Conservation (phyloP, 768 basidiomycete genomes). For the Termitomyces sp. region DNA sequence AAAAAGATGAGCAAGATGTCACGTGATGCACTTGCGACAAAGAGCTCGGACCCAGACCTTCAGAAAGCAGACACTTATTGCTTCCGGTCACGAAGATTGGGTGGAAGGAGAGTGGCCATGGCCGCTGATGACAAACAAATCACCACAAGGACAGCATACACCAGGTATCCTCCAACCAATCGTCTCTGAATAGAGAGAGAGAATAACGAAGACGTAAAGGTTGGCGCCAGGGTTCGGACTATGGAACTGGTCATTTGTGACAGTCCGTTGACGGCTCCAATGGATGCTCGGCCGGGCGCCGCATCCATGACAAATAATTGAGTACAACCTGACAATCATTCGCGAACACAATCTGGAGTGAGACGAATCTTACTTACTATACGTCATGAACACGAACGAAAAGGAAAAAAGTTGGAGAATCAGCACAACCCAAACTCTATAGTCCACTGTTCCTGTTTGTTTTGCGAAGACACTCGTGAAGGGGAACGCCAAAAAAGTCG, state of each 20-base stretch:
- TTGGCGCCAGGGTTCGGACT: slow-evolving; percentile 46
- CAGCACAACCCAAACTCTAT: slow-evolving; percentile 27
- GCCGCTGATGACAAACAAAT: slow-evolving; percentile 8
- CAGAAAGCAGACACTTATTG: too few relatives aligned
- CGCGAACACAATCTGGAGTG: neutral
- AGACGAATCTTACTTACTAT: slow-evolving; percentile 21
- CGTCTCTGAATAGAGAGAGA: slow-evolving; percentile 13
- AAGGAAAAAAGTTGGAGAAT: slow-evolving; percentile 16
- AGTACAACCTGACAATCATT: slow-evolving; percentile 4
- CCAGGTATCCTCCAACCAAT: slow-evolving; percentile 14
- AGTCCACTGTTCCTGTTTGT: slow-evolving; percentile 19
- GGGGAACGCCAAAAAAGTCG: slow-evolving; percentile 30
- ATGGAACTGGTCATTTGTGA: slow-evolving; percentile 47
- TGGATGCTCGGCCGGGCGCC: slow-evolving; percentile 6
- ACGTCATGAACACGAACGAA: slow-evolving; percentile 28
- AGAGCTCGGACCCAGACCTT: too few relatives aligned
- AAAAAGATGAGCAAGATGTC: too few relatives aligned
- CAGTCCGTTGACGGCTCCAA: slow-evolving; percentile 42
- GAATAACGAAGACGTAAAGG: slow-evolving; percentile 21
- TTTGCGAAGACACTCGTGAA: slow-evolving; percentile 28
- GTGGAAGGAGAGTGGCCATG: slow-evolving; percentile 7
- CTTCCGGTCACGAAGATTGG: neutral
- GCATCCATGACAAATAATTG: slow-evolving; percentile 14
- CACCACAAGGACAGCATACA: slow-evolving; percentile 10
- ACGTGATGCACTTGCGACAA: too few relatives aligned